Percentiles rank a stretch among this genome's conserved stretches.
Evolutionary conservation across 257 asterid genomes (phyloP).

Genomic region (Petunia axillaris): DNA sequence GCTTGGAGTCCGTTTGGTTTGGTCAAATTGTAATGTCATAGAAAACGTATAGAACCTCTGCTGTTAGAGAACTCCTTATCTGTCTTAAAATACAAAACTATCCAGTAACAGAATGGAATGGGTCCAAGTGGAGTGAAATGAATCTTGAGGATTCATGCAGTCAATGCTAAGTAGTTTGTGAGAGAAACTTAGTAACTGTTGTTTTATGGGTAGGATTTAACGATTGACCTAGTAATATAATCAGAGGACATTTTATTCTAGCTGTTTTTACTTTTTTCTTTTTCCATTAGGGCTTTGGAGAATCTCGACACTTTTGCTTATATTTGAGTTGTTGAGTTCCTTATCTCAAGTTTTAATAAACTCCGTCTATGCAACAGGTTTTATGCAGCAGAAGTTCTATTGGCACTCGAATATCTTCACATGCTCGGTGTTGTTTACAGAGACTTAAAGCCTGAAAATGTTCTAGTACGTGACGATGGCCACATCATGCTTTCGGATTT

Average conservation of each 20-base stretch:
- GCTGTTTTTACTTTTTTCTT: background rate
- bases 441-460: constrained; percentile 45
- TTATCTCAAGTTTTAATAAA: background rate
- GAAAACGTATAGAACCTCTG: background rate
- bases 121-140: constrained; percentile 13
- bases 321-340: constrained; percentile 12
- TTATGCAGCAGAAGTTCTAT: constrained; percentile 46
- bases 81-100: background rate
- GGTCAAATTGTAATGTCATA: background rate
- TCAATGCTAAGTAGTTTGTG: background rate
- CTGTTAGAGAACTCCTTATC: background rate
- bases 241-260: background rate
- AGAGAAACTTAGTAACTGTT: background rate
- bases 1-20: background rate
- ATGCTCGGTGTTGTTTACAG: constrained; percentile 46
- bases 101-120: constrained; percentile 2
- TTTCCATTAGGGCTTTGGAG: background rate
- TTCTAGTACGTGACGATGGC: constrained; percentile 46
- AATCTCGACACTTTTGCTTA: background rate
- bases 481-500: constrained; percentile 48
- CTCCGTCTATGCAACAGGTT: constrained; percentile 32
- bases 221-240: background rate
- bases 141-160: background rate
- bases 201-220: constrained; percentile 10
- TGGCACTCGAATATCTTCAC: constrained; percentile 45